Percentiles rank a stretch among this genome's conserved stretches.
Evolutionary conservation across 2,329 filamentous ascomycete genomes (phyloP).

Genomic region (Stagonosporopsis cucurbitacearum): DNA sequence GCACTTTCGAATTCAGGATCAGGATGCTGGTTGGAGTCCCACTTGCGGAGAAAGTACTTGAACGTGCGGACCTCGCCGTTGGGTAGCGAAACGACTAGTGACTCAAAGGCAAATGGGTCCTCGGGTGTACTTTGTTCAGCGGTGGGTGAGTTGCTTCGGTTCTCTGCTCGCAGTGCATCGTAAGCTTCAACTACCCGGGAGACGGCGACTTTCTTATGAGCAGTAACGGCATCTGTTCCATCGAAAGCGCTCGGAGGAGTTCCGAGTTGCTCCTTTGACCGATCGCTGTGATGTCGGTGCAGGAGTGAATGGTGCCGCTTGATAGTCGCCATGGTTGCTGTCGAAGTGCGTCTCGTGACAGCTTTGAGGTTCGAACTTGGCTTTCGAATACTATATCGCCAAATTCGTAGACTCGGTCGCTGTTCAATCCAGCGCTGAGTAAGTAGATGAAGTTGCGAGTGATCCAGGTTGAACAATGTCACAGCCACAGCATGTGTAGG

Average conservation of each 20-base stretch:
- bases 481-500: conserved; percentile 15
- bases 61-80: conserved; percentile 33
- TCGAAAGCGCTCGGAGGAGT: conserved; percentile 4
- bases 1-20: conserved; percentile 28
- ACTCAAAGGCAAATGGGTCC: conserved; percentile 25
- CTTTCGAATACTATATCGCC: conserved; percentile 17
- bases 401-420: conserved; percentile 18
- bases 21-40: conserved; percentile 21
- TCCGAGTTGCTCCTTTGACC: conserved; percentile 8
- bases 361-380: conserved; percentile 10
- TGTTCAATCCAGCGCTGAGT: conserved; percentile 19
- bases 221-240: conserved; percentile 13
- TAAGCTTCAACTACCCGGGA: conserved; percentile 19
- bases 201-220: conserved; percentile 16
- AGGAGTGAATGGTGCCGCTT: conserved; percentile 19
- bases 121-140: conserved; percentile 13
- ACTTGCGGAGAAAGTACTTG: conserved; percentile 28
- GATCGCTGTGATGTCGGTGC: conserved; percentile 15
- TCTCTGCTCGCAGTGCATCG: conserved; percentile 13
- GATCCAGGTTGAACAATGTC: conserved; percentile 17
- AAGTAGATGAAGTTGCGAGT: conserved; percentile 17
- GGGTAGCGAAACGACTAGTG: conserved; percentile 19
- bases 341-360: conserved; percentile 6
- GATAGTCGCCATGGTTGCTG: conserved; percentile 16
- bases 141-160: conserved; percentile 12